phyloP scores from a whole-genome alignment of 257 asterid genomes.

The Solanum piurae region DNA sequence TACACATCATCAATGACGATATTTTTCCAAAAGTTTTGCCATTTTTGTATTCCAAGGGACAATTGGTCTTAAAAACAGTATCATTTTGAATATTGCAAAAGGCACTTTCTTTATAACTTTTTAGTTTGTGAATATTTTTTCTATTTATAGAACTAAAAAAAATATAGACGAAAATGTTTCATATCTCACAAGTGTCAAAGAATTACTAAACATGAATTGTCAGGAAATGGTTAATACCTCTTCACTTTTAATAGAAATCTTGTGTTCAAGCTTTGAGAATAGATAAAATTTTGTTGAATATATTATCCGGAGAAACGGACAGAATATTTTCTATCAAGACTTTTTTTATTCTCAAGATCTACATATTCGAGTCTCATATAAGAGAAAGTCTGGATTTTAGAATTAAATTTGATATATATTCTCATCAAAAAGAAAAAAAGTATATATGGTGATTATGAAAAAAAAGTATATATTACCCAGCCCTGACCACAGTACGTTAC shows the following conservation, averaged over 20 bases:
- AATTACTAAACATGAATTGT: too few relatives aligned
- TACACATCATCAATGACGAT: background rate
- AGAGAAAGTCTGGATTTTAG: background rate
- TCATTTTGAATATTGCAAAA: background rate
- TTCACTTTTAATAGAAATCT: too few relatives aligned
- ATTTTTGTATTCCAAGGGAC: background rate
- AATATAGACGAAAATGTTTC: background rate
- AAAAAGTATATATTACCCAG: too few relatives aligned
- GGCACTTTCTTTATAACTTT: background rate
- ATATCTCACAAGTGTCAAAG: background rate
- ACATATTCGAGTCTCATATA: background rate
- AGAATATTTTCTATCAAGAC: background rate
- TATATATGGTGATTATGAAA: background rate
- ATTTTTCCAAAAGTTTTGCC: background rate
- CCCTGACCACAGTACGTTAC: too few relatives aligned
- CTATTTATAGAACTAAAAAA: background rate
- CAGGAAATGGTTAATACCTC: background rate
- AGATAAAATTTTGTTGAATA: background rate
- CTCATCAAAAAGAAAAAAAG: background rate
- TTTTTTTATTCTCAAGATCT: background rate
- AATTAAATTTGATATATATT: background rate
- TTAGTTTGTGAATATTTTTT: background rate
- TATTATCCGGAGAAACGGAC: rapidly evolving
- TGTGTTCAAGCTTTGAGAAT: too few relatives aligned
- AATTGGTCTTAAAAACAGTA: background rate